These are phyloP conservation scores for Xylaria digitata DNA, from an alignment of 2,329 filamentous ascomycete genomes.

Conservation along the genomic window DNA sequence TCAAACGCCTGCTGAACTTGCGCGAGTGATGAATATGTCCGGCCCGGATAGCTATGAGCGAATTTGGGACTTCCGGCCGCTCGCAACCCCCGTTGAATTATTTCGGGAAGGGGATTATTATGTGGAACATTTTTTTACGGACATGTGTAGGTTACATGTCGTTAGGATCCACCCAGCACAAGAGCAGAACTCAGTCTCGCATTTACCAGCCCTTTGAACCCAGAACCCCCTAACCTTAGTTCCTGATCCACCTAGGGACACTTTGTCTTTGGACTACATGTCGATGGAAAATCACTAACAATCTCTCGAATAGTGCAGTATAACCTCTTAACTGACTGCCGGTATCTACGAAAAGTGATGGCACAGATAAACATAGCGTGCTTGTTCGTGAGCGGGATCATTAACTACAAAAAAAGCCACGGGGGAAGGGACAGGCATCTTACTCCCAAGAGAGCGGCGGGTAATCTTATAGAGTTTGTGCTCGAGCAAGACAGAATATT, in stretches of 20 bases:
- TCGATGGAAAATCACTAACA: neutral
- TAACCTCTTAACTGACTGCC: neutral
- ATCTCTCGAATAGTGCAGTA: slow-evolving; percentile 16
- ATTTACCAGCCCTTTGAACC: neutral
- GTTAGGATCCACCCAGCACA: too few relatives aligned
- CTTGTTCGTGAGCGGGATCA: slow-evolving; percentile 8
- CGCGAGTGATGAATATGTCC: slow-evolving; percentile 3
- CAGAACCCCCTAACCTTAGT: neutral
- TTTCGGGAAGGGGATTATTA: neutral
- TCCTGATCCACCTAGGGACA: too few relatives aligned
- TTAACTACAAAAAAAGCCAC: neutral
- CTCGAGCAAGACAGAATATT: neutral
- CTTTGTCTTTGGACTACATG: too few relatives aligned
- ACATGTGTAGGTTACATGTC: neutral
- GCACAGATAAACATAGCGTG: slow-evolving; percentile 15
- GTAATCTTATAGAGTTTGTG: neutral
- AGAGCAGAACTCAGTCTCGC: too few relatives aligned
- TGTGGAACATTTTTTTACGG: neutral
- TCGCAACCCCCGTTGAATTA: neutral
- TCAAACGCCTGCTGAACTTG: neutral
- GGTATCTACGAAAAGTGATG: neutral
- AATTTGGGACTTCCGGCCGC: slow-evolving; percentile 27
- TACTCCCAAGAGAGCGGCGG: neutral
- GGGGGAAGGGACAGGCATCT: neutral
- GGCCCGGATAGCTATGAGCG: neutral